phyloP scores from a whole-genome alignment of 1,284 basidiomycete species.

The Leccinum fuscescens region DNA sequence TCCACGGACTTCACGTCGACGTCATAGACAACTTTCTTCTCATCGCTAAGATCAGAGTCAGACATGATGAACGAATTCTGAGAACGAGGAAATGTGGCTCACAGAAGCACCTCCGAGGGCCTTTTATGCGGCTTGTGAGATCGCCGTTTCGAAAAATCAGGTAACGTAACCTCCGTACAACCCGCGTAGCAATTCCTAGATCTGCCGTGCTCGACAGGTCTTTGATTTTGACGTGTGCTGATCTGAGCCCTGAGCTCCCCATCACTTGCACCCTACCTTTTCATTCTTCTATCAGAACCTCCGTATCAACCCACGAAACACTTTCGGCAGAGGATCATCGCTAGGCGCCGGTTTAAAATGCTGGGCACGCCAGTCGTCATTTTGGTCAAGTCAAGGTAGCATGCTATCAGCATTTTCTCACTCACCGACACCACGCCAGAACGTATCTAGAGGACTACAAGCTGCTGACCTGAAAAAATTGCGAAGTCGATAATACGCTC shows the following conservation, averaged over 20 bases:
- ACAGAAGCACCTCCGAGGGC: background rate
- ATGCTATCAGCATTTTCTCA: background rate
- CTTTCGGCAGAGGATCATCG: background rate
- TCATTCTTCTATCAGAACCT: background rate
- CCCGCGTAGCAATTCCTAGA: background rate
- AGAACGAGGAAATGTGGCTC: background rate
- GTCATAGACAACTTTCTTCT: conserved; percentile 1
- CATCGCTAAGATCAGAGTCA: background rate
- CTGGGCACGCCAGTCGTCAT: background rate
- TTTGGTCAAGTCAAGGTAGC: background rate
- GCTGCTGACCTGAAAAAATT: background rate
- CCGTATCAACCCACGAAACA: background rate
- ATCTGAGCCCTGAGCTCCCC: background rate
- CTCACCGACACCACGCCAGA: background rate
- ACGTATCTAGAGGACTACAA: background rate
- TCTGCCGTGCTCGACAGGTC: background rate
- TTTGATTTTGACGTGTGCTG: background rate
- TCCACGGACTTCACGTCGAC: conserved; percentile 9
- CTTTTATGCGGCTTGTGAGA: background rate
- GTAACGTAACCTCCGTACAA: background rate
- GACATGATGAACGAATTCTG: conserved; percentile 15
- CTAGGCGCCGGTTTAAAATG: background rate
- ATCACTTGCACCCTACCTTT: background rate
- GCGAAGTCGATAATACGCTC: background rate
- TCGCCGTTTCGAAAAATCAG: background rate